These are phyloP conservation scores for Leptomonas pyrrhocoris DNA, from an alignment of 208 protist genomes.

Conservation along the genomic window DNA sequence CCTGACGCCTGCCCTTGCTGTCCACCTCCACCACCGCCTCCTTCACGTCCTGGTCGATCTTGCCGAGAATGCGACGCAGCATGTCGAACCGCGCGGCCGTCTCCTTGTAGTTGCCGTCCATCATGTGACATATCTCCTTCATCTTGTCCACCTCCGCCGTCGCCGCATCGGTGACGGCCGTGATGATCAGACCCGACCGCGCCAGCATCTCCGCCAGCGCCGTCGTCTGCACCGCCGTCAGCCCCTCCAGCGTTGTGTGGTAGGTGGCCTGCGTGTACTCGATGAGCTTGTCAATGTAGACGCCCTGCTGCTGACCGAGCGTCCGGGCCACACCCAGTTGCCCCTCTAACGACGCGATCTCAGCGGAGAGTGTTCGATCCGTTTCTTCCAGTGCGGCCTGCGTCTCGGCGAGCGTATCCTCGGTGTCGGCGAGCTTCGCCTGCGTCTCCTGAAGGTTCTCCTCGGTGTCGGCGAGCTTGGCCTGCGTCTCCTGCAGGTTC, in stretches of 20 bases:
- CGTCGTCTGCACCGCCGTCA: conserved; percentile 37
- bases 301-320: conserved; percentile 15
- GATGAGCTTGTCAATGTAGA: conserved; percentile 30
- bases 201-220: conserved; percentile 37
- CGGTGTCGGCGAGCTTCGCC: conserved; percentile 36
- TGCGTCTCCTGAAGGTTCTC: background rate
- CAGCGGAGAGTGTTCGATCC: conserved; percentile 4
- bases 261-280: conserved; percentile 24
- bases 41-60: conserved; percentile 66
- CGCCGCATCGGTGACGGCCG: conserved; percentile 21
- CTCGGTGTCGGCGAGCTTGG: no score
- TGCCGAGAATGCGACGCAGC: conserved; percentile 44
- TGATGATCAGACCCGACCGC: conserved; percentile 19
- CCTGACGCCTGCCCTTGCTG: conserved; percentile 8
- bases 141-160: conserved; percentile 34
- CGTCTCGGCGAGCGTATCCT: conserved; percentile 33
- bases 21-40: conserved; percentile 41
- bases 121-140: conserved; percentile 39
- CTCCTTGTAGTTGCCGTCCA: conserved; percentile 43
- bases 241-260: conserved; percentile 32
- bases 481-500: no score
- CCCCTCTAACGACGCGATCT: conserved; percentile 31
- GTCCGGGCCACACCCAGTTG: conserved; percentile 19
- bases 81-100: conserved; percentile 36
- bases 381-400: conserved; percentile 24